Evolutionary conservation across 129 eudicot genomes (phyloP), one percentile per base, ranked within the genome.

Genomic region (Chrysanthemum seticuspe): DNA sequence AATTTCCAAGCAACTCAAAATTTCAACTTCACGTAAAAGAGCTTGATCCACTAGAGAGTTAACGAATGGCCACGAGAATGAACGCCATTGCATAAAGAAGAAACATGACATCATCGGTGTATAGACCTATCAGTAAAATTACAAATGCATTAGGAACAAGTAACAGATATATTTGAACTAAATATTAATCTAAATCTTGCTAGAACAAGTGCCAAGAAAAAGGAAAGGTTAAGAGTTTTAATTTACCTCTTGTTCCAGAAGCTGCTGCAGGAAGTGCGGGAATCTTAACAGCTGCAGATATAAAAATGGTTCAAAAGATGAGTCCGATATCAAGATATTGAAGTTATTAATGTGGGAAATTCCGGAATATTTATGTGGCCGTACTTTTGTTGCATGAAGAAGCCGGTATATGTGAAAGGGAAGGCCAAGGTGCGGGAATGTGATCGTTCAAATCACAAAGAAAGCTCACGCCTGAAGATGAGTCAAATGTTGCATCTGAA

Each of bases 231-330:
- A 40, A 13, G 62, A 73, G n/a, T 16, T 58, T 58, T 48, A 60
- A 50, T 14, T 29, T 83, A 94, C 98, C 83, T 47, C 51, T 84
- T 77, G 90, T 88, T 45, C 96, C 97, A 16, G 98, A 94, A 68
- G 98, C 97, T 76, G 96, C 98, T 23, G 98, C 98, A 75, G 98
- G 98, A 81, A 94, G 98, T 34, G 96, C 98, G 15, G 98, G 98
- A 76, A 94, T 86, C 78, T 84, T 94, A 78, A 90, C 55, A 74
- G 96, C 98, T 94, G 91, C 76, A 79, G 71, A 66, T 53, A 2
- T 72, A 55, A 54, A 73, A 76, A 29, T 67, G 18, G 57, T 9
- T 48, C 21, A 13, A 50, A 64, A 49, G 10, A 65, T 70, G 25
- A 68, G 70, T 69, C 75, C 25, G 15, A 55, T 63, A 62, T 13